These are phyloP conservation scores for Tuber borchii DNA, from an alignment of 495 filamentous ascomycete species.

Conservation along the genomic window DNA sequence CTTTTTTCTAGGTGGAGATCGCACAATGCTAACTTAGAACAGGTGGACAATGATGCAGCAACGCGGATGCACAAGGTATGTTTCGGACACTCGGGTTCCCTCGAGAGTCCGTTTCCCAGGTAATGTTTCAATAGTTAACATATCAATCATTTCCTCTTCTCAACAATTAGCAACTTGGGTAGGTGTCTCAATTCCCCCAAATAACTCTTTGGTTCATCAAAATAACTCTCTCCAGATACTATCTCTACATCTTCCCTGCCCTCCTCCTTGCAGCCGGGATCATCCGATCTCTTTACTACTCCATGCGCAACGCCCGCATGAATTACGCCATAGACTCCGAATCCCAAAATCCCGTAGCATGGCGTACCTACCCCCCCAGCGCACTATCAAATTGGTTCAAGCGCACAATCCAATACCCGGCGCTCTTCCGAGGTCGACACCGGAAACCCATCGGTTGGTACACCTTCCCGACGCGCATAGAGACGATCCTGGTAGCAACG, in stretches of 20 bases:
- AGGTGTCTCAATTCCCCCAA: not conserved
- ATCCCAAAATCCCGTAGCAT: conserved; percentile 15
- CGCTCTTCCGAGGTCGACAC: conserved; percentile 37
- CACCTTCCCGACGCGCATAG: conserved; percentile 38
- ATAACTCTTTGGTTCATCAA: not conserved
- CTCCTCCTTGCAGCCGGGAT: conserved; percentile 23
- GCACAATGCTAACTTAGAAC: not conserved
- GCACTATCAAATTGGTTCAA: conserved; percentile 25
- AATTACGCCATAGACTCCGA: conserved; percentile 19
- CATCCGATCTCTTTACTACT: conserved; percentile 20
- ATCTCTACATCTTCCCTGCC: conserved; percentile 33
- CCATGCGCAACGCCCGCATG: conserved; percentile 18
- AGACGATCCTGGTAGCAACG: conserved; percentile 28
- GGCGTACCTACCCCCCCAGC: conserved; percentile 20
- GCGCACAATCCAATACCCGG: conserved; percentile 30
- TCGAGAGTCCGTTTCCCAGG: not conserved
- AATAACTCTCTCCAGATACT: conserved; percentile 9
- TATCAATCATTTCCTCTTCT: not conserved
- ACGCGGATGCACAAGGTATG: conserved; percentile 1
- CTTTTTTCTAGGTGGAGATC: not conserved
- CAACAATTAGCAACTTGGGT: not conserved
- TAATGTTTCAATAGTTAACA: not conserved
- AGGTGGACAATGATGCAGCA: not conserved
- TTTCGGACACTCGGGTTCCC: not conserved
- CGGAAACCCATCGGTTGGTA: conserved; percentile 37